phyloP scores from a whole-genome alignment of 768 basidiomycete genomes.

The Trametes cingulata region DNA sequence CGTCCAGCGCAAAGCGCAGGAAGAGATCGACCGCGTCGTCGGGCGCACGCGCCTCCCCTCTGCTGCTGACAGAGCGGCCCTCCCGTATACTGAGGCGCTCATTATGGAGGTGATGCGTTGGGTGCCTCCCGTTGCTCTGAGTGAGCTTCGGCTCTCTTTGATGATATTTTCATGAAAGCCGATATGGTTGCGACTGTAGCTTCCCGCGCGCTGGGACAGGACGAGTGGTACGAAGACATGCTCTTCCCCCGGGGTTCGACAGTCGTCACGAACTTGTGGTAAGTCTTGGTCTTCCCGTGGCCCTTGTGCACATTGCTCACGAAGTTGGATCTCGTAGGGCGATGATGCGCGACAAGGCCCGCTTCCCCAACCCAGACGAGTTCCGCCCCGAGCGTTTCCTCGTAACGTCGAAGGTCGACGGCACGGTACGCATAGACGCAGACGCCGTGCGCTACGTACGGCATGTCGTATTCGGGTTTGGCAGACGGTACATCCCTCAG shows the following conservation, averaged over 20 bases:
- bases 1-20: constrained; percentile 26
- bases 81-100: constrained; percentile 27
- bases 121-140: constrained; percentile 35
- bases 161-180: too few species aligned
- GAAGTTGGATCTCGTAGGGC: neutral
- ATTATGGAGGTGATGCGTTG: constrained; percentile 33
- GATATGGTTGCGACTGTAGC: too few species aligned
- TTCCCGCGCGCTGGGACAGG: constrained; percentile 18
- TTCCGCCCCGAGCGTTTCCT: constrained; percentile 28
- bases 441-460: neutral
- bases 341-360: neutral
- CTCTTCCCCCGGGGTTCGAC: constrained; percentile 27
- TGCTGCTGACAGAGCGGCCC: constrained; percentile 14
- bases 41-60: constrained; percentile 24
- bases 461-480: constrained; percentile 14
- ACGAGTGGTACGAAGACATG: constrained; percentile 27
- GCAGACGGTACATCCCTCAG: constrained; percentile 6
- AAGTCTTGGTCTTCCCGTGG: neutral
- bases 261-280: constrained; percentile 31
- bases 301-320: too few species aligned
- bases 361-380: constrained; percentile 4
- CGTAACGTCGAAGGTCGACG: neutral
- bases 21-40: constrained; percentile 30
- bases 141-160: constrained; percentile 12
- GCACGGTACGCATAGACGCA: neutral